These are phyloP conservation scores for Ustilago xerochloae DNA, from an alignment of 1,284 basidiomycete species.

Conservation along the genomic window DNA sequence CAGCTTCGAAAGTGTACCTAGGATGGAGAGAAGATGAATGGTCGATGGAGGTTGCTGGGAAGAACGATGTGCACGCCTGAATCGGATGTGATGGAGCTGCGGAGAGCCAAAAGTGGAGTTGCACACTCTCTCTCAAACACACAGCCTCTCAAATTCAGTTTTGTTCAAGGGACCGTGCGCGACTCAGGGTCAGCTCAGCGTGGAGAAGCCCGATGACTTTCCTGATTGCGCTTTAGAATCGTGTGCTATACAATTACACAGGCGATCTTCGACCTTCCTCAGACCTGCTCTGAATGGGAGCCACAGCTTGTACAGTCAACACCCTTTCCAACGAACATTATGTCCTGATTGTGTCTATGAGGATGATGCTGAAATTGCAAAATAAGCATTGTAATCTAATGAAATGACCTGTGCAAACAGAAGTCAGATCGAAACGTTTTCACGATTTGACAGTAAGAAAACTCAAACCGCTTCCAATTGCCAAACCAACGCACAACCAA, in stretches of 20 bases:
- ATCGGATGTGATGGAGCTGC: constrained; percentile 1
- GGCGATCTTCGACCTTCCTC: too few species aligned
- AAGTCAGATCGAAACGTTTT: not conserved
- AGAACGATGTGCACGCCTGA: not conserved
- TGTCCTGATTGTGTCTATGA: not conserved
- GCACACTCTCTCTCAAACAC: not conserved
- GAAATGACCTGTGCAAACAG: not conserved
- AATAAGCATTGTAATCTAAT: not conserved
- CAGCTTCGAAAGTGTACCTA: too few species aligned
- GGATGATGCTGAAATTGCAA: not conserved
- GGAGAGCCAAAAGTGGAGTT: constrained; percentile 27
- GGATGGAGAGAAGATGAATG: not conserved
- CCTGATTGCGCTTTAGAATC: not conserved
- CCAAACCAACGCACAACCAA: constrained; percentile 62
- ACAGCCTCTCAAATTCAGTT: constrained; percentile 5
- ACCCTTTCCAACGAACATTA: too few species aligned
- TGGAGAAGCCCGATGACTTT: not conserved
- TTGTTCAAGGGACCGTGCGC: constrained; percentile 17
- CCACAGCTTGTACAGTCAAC: too few species aligned
- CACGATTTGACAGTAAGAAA: constrained; percentile 49
- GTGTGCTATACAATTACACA: too few species aligned
- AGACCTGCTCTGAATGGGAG: too few species aligned
- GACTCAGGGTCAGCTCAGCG: not conserved
- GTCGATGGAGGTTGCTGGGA: not conserved
- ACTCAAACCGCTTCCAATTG: constrained; percentile 52